These are phyloP conservation scores for Starmerella cellae DNA, from an alignment of 805 yeast species.

Conservation along the genomic window DNA sequence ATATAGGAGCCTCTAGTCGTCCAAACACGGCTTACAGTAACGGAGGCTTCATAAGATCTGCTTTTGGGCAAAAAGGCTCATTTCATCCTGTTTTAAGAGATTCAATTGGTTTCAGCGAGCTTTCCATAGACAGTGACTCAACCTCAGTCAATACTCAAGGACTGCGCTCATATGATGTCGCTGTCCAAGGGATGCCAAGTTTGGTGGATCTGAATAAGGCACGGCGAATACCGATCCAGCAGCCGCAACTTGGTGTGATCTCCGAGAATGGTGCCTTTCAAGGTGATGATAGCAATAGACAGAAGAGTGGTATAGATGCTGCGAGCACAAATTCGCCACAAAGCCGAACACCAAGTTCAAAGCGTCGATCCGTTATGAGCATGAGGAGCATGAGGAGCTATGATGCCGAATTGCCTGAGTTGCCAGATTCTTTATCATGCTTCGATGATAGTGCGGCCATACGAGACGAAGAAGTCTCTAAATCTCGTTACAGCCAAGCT, in stretches of 20 bases:
- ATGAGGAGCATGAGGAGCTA: neutral
- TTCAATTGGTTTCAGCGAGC: constrained; percentile 23
- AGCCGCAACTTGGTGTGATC: neutral
- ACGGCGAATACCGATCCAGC: neutral
- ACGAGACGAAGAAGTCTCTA: neutral
- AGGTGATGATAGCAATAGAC: neutral
- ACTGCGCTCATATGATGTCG: constrained; percentile 29
- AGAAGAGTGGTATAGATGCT: neutral
- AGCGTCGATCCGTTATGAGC: neutral
- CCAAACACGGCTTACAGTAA: neutral
- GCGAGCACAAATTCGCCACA: neutral
- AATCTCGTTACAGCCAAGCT: constrained; percentile 11
- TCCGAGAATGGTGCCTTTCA: neutral
- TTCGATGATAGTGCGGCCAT: neutral
- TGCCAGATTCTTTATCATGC: neutral
- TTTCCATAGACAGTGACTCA: constrained; percentile 10
- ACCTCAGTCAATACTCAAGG: constrained; percentile 7
- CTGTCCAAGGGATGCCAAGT: constrained; percentile 62
- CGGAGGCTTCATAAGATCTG: neutral
- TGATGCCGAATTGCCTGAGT: neutral
- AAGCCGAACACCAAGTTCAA: neutral
- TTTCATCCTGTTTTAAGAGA: constrained; percentile 23
- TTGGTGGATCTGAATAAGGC: constrained; percentile 39
- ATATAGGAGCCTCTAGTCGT: neutral
- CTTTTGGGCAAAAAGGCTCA: neutral